Base-by-base conservation (phyloP, 129 eudicot species). In the Flaveria brownii region DNA sequence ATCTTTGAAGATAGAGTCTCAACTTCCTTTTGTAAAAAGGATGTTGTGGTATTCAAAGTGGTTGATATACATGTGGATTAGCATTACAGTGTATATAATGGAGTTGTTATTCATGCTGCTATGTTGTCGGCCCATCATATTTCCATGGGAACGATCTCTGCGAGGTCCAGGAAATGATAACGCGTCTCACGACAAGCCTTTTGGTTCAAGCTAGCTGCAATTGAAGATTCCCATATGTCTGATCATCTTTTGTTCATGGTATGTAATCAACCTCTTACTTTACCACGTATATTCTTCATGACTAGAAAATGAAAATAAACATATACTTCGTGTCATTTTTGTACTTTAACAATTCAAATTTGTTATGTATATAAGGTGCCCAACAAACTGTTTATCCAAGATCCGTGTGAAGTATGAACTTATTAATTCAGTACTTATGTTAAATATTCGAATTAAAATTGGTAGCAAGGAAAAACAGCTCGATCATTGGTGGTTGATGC, bases 31-130 rank as follows among this genome's bases (percentile, higher is more conserved):
- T 16, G 65, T 82, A 36, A 89, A 86, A 81, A 86, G 85, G 83
- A 68, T 89, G 25, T 9, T 95, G 41, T 95, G 99, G 99, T 83
- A 78, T 81, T 95, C 91, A 93, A 94, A 79, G 81, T 84, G 60
- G 54, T 85, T 94, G 56, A 81, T 95, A 52, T 89, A 84, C 65
- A 51, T 86, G 30, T 89, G 96, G 99, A 77, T 86, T 60, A 80
- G 92, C 77, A 74, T 83, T 85, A 60, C 71, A 50, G 18, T 87
- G 72, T 91, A 89, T 78, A 49, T 73, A n/a, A 22, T 85, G 69
- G 97, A 95, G 90, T 69, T 94, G 84, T 69, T 84, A 60, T 86
- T 87, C 69, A 79, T 86, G 55, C 83, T 95, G 23, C 60, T 91
- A 45, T 91, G 92, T 77, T 89, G 97, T 85, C 84, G 46, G 43